Evolutionary conservation across 73 alveolate species (phyloP).

Genomic region (Tetrahymena borealis): DNA sequence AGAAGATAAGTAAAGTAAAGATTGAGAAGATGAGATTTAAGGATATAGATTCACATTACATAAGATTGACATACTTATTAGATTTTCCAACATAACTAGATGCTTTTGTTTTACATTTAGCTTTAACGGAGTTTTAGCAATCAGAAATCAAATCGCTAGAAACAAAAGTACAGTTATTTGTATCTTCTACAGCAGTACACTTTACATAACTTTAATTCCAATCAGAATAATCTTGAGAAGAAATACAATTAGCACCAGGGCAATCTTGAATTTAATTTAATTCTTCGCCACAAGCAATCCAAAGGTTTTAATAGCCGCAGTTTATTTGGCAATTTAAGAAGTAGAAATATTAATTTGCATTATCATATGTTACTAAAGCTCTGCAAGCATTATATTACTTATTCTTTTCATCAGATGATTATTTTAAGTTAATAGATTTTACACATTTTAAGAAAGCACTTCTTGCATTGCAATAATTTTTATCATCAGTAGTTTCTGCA

Average conservation of each 20-base stretch:
- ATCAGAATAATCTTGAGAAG: background rate
- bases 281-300: background rate
- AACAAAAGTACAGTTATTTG: background rate
- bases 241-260: background rate
- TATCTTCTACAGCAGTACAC: background rate
- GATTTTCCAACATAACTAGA: background rate
- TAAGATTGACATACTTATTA: background rate
- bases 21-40: background rate
- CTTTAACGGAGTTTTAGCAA: background rate
- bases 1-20: background rate
- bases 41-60: background rate
- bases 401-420: background rate
- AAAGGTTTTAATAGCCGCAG: background rate
- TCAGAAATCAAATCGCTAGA: background rate
- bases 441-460: background rate
- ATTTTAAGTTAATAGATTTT: background rate
- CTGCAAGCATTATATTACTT: background rate
- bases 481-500: background rate
- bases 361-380: background rate
- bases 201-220: background rate
- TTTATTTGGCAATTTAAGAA: background rate
- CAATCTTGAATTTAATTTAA: background rate
- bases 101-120: background rate
- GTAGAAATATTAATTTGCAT: background rate
- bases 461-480: background rate